Evolutionary conservation across 352 stramenopile genomes (phyloP).

Genomic region (Phytopythium litorale): DNA sequence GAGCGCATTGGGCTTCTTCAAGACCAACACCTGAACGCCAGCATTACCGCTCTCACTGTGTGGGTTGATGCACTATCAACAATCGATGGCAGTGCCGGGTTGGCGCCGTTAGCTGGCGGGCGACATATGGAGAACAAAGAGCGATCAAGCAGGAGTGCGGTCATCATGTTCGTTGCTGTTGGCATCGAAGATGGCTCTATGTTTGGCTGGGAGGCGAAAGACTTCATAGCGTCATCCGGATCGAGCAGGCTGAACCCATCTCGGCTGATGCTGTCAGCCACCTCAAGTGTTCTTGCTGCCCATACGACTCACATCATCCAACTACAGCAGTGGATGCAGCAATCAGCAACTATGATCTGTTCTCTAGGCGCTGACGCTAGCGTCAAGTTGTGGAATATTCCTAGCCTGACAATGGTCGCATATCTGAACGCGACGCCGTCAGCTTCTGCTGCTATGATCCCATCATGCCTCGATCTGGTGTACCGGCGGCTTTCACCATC

Average conservation of each 20-base stretch:
- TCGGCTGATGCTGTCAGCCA: conserved; percentile 22
- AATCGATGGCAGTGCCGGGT: neutral
- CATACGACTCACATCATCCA: conserved; percentile 55
- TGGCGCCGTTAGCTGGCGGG: neutral
- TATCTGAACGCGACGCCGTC: conserved; percentile 36
- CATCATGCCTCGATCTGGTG: conserved; percentile 37
- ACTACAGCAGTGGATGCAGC: conserved; percentile 10
- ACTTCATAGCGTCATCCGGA: neutral
- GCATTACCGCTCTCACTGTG: conserved; percentile 31
- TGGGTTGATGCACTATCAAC: neutral
- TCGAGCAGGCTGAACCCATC: neutral
- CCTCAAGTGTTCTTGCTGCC: conserved; percentile 14
- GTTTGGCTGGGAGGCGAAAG: conserved; percentile 29
- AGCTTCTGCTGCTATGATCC: conserved; percentile 16
- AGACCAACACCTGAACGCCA: conserved; percentile 35
- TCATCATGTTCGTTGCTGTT: conserved; percentile 19
- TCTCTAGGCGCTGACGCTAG: conserved; percentile 55
- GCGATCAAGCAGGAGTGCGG: neutral
- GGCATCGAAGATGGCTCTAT: conserved; percentile 37
- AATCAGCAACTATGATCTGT: conserved; percentile 10
- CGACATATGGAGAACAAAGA: neutral
- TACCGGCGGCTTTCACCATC: neutral
- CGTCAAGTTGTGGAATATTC: conserved; percentile 54
- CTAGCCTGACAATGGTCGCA: conserved; percentile 26
- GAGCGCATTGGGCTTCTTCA: conserved; percentile 34